These are phyloP conservation scores for Histomonas meleagridis DNA, from an alignment of 208 protist species.

Conservation along the genomic window DNA sequence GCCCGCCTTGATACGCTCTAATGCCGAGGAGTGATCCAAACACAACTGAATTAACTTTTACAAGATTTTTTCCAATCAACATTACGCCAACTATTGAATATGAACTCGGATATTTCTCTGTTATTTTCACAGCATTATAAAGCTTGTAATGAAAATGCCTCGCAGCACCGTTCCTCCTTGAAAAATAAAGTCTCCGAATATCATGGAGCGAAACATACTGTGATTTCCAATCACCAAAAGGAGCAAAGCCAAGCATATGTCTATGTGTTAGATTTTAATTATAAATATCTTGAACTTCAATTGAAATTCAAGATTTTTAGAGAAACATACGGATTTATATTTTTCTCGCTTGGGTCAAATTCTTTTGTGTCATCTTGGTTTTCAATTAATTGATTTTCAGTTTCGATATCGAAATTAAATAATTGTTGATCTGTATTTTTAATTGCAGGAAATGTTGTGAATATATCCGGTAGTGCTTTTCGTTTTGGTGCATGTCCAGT, in stretches of 20 bases:
- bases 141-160: not conserved
- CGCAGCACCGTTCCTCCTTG: not conserved
- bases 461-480: no score
- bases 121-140: not conserved
- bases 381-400: no score
- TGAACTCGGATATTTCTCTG: not conserved
- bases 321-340: no score
- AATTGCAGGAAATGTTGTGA: no score
- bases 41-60: not conserved
- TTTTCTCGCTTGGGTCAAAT: no score
- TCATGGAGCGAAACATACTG: not conserved
- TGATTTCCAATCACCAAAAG: not conserved
- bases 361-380: no score
- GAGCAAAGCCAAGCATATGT: not conserved
- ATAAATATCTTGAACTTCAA: no score
- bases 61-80: not conserved
- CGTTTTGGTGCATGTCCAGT: no score
- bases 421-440: no score
- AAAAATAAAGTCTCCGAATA: not conserved
- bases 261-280: no score
- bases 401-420: no score
- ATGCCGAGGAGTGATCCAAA: not conserved
- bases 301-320: no score
- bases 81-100: not conserved
- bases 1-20: not conserved